phyloP scores from a whole-genome alignment of 331 rosid genomes.

The Dryas integrifolia region DNA sequence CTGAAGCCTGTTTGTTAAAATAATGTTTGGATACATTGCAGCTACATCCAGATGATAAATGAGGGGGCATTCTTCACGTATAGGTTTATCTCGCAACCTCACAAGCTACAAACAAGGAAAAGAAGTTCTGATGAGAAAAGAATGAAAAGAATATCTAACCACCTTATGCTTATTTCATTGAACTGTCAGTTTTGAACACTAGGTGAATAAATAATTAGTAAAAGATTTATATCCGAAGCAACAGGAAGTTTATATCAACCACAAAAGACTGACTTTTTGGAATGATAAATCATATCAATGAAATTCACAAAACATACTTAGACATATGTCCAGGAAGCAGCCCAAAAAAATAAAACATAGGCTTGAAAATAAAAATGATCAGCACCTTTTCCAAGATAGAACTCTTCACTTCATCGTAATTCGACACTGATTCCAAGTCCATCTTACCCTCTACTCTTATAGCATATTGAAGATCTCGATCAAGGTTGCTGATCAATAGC shows the following conservation, averaged over 20 bases:
- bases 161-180: neutral
- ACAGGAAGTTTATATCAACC: neutral
- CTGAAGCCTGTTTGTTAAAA: conserved; percentile 97
- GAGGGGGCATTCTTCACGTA: conserved; percentile 87
- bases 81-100: conserved; percentile 67
- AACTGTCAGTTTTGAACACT: conserved; percentile 3
- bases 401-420: conserved; percentile 84
- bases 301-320: conserved; percentile 15
- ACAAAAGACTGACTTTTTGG: neutral
- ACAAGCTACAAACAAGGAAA: conserved; percentile 55
- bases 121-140: conserved; percentile 23
- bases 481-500: conserved; percentile 83
- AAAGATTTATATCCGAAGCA: neutral
- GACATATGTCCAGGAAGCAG: conserved; percentile 18
- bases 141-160: neutral
- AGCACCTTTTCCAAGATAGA: conserved; percentile 84
- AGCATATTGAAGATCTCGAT: conserved; percentile 95
- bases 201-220: neutral
- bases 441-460: conserved; percentile 90
- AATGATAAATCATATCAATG: neutral
- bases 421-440: conserved; percentile 74
- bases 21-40: conserved; percentile 98
- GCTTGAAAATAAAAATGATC: conserved; percentile 21
- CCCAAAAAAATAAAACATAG: conserved; percentile 19
- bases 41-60: conserved; percentile 98